Evolutionary conservation across 2,329 filamentous ascomycete species (phyloP).

Genomic region (Colletotrichum sp.): DNA sequence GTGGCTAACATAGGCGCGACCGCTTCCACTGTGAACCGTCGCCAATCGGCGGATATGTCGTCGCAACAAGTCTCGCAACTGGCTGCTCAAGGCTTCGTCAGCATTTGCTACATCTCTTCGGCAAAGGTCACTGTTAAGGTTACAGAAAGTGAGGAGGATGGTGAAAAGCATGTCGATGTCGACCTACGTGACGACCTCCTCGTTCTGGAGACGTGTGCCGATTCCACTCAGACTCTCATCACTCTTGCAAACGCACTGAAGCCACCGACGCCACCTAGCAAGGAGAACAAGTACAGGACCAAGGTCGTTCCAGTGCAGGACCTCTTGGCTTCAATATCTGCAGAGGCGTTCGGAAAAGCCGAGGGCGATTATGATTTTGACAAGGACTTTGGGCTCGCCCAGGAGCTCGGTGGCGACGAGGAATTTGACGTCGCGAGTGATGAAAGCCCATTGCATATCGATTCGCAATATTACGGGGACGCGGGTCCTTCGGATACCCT

Average conservation of each 20-base stretch:
- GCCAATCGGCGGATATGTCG: conserved; percentile 40
- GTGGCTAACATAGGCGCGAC: conserved; percentile 38
- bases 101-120: conserved; percentile 85
- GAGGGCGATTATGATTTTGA: conserved; percentile 69
- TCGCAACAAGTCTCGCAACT: conserved; percentile 61
- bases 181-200: conserved; percentile 86
- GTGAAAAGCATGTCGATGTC: conserved; percentile 74
- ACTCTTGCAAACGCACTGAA: conserved; percentile 78
- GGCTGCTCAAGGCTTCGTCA: conserved; percentile 77
- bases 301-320: conserved; percentile 86
- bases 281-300: conserved; percentile 85
- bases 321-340: conserved; percentile 87
- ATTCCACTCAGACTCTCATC: conserved; percentile 93
- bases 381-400: conserved; percentile 63
- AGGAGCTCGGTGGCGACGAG: conserved; percentile 50
- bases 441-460: conserved; percentile 41
- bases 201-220: conserved; percentile 92
- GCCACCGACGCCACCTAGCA: conserved; percentile 83
- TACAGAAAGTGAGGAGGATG: conserved; percentile 57
- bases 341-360: conserved; percentile 75
- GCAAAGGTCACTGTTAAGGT: conserved; percentile 73
- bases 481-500: conserved; percentile 48
- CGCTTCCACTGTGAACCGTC: conserved; percentile 8
- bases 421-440: conserved; percentile 33
- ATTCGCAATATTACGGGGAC: conserved; percentile 55